Evolutionary conservation across 2,329 filamentous ascomycete species (phyloP).

Genomic region (Curvularia verruculosa): DNA sequence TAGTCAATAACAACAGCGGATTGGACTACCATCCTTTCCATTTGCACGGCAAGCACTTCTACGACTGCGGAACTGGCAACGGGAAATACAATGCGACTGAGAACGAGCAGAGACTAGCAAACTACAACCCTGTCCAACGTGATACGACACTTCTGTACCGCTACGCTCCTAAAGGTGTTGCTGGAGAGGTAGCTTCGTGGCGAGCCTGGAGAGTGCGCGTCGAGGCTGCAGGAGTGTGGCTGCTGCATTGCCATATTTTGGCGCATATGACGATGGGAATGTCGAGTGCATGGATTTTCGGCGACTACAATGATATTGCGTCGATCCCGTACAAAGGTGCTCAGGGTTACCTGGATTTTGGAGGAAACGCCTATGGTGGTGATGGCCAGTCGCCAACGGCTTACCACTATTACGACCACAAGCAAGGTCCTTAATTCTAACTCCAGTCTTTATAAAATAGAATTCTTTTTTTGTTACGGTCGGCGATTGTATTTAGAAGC

Average conservation of each 20-base stretch:
- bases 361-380: constrained; percentile 52
- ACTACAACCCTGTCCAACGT: constrained; percentile 49
- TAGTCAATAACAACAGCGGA: constrained; percentile 28
- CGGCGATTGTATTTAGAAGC: neutral
- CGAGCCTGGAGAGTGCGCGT: constrained; percentile 65
- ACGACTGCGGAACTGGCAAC: constrained; percentile 60
- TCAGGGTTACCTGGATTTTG: constrained; percentile 54
- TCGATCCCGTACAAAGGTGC: constrained; percentile 43
- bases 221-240: constrained; percentile 61
- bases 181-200: constrained; percentile 60
- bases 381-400: constrained; percentile 14
- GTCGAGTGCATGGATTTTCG: constrained; percentile 57
- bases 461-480: neutral
- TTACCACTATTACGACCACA: constrained; percentile 19
- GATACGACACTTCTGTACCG: constrained; percentile 63
- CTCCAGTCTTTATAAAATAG: neutral
- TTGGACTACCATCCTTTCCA: constrained; percentile 59
- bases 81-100: constrained; percentile 59
- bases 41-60: constrained; percentile 61
- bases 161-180: constrained; percentile 53
- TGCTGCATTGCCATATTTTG: constrained; percentile 66
- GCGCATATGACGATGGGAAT: constrained; percentile 65
- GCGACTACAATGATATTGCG: constrained; percentile 51
- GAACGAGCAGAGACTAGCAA: constrained; percentile 54
- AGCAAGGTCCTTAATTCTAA: neutral